A percentile compares a stretch with the other conserved stretches of the same genome.
These are phyloP conservation scores for Mimosa bimucronata DNA, from an alignment of 306 rosid species.

Conservation along the genomic window DNA sequence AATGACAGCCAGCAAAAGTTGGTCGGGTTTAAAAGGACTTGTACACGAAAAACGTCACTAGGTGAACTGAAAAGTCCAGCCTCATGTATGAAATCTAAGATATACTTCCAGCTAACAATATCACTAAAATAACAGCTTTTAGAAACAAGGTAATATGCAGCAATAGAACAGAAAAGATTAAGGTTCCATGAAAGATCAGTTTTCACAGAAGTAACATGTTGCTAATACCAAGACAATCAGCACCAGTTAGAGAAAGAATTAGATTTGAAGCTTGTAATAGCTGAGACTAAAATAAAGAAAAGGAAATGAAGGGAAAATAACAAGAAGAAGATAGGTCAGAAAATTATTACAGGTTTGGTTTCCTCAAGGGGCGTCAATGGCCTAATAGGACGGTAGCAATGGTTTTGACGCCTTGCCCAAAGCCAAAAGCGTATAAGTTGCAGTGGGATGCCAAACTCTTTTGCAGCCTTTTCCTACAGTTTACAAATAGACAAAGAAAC, in stretches of 20 bases:
- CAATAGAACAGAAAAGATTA: background rate
- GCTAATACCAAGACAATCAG: background rate
- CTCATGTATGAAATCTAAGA: background rate
- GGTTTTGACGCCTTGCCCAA: constrained; percentile 89
- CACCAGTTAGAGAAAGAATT: background rate
- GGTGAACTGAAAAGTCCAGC: background rate
- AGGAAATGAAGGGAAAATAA: constrained; percentile 1
- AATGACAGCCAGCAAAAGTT: background rate
- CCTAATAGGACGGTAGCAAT: constrained; percentile 82
- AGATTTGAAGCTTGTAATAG: background rate
- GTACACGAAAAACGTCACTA: background rate
- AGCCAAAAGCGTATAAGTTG: constrained; percentile 88
- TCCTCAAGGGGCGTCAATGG: constrained; percentile 74
- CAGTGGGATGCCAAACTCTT: constrained; percentile 80
- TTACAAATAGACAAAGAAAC: constrained; percentile 27
- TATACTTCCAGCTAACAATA: background rate
- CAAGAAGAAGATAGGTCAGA: constrained; percentile 24
- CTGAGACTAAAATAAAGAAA: background rate
- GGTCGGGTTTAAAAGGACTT: background rate
- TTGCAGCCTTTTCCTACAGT: constrained; percentile 84
- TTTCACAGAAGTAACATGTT: background rate
- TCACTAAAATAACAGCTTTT: background rate
- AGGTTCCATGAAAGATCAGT: background rate
- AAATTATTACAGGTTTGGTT: constrained; percentile 68
- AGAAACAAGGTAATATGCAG: background rate